Conservation (phyloP, 345 rosid species). For the Citrus australasica region DNA sequence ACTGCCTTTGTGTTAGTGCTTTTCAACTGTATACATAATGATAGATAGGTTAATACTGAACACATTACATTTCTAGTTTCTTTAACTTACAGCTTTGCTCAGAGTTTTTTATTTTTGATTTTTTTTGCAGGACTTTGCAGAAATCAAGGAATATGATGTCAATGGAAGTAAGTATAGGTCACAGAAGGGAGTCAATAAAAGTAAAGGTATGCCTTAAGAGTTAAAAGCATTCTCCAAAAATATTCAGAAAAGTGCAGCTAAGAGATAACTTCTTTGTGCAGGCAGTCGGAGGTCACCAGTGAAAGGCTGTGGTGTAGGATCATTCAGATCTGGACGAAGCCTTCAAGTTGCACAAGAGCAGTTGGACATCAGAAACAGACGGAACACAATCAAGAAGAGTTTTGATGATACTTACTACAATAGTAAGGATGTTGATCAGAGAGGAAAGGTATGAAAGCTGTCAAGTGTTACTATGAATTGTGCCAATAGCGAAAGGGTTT, state of each 20-base stretch:
- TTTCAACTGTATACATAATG: neutral
- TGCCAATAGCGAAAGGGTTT: neutral
- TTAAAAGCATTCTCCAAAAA: neutral
- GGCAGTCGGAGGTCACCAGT: slow-evolving; percentile 32
- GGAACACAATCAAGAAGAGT: slow-evolving; percentile 23
- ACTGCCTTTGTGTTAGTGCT: neutral
- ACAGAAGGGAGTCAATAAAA: slow-evolving; percentile 28
- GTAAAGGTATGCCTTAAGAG: slow-evolving; percentile 37
- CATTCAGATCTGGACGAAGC: slow-evolving; percentile 21
- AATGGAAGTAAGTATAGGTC: slow-evolving; percentile 45
- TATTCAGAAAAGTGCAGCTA: slow-evolving; percentile 6
- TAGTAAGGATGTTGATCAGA: slow-evolving; percentile 30
- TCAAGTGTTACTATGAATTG: neutral
- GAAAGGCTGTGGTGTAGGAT: slow-evolving; percentile 20
- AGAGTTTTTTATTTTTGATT: slow-evolving; percentile 11
- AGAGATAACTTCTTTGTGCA: slow-evolving; percentile 28
- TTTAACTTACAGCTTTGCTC: neutral
- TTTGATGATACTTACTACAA: slow-evolving; percentile 13
- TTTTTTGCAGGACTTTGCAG: slow-evolving; percentile 72
- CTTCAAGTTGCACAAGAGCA: slow-evolving; percentile 24
- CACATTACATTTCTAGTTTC: neutral
- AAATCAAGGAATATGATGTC: slow-evolving; percentile 49
- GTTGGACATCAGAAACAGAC: slow-evolving; percentile 21
- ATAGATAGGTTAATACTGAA: neutral
- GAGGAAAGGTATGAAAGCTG: slow-evolving; percentile 46